Percentiles rank a stretch among this genome's conserved stretches.
phyloP scores from a whole-genome alignment of 1,284 basidiomycete genomes.

The Ceratobasidium sp. region DNA sequence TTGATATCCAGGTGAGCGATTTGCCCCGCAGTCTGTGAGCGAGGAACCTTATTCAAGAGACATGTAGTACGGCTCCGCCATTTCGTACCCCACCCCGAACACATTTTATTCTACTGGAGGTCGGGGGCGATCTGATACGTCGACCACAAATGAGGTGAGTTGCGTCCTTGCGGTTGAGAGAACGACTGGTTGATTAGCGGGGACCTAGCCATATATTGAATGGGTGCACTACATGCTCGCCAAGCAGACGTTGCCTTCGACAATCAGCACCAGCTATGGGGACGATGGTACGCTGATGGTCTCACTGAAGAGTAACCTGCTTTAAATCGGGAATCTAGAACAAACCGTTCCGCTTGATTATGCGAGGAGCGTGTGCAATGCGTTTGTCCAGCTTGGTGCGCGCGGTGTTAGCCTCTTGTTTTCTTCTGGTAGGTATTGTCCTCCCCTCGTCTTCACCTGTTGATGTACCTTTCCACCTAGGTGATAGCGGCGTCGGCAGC shows the following conservation, averaged over 20 bases:
- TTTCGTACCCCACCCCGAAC: conserved; percentile 62
- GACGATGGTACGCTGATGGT: conserved; percentile 60
- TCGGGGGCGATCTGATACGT: conserved; percentile 71
- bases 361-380: conserved; percentile 66
- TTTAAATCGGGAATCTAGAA: conserved; percentile 50
- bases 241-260: conserved; percentile 62
- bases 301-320: neutral
- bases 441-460: conserved; percentile 49
- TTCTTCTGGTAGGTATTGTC: conserved; percentile 59
- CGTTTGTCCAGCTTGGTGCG: conserved; percentile 69
- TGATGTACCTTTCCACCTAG: conserved; percentile 60
- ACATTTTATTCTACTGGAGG: conserved; percentile 73
- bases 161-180: conserved; percentile 58
- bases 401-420: conserved; percentile 71
- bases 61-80: conserved; percentile 67
- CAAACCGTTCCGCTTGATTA: conserved; percentile 64
- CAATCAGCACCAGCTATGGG: conserved; percentile 72
- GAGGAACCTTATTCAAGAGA: conserved; percentile 69
- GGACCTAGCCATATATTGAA: conserved; percentile 59
- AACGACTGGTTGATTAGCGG: conserved; percentile 67
- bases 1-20: conserved; percentile 37
- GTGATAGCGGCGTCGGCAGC: conserved; percentile 66
- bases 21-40: neutral
- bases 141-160: conserved; percentile 65
- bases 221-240: conserved; percentile 68